Evolutionary conservation across 2,329 filamentous ascomycete species (phyloP).

Genomic region (Colletotrichum sp.): DNA sequence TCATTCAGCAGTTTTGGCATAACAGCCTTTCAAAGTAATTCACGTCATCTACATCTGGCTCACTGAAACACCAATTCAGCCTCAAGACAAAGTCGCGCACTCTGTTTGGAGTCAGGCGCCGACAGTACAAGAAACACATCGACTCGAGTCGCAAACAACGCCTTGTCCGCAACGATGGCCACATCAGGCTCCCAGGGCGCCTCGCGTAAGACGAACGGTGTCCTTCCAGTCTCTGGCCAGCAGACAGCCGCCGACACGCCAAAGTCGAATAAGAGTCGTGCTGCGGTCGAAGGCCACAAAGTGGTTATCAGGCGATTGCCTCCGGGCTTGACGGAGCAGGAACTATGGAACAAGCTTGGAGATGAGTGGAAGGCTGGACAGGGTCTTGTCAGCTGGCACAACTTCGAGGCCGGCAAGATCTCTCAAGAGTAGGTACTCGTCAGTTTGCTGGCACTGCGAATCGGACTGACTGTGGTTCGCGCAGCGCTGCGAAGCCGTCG

Average conservation of each 20-base stretch:
- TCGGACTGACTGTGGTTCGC: not conserved
- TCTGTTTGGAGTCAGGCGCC: not conserved
- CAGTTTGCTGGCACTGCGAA: not conserved
- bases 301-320: conserved; percentile 84
- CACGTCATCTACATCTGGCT: not conserved
- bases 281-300: conserved; percentile 73
- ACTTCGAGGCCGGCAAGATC: conserved; percentile 71
- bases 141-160: not conserved
- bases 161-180: conserved; percentile 2
- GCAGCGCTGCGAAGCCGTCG: conserved; percentile 83
- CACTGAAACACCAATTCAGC: not conserved
- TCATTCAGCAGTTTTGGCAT: not conserved
- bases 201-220: conserved; percentile 53
- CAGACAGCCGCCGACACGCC: conserved; percentile 45
- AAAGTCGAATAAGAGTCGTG: conserved; percentile 51
- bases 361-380: conserved; percentile 81
- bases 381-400: conserved; percentile 85
- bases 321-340: conserved; percentile 80
- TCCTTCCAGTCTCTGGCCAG: conserved; percentile 53
- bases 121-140: not conserved
- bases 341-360: conserved; percentile 76
- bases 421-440: conserved; percentile 75
- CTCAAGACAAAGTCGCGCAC: conserved; percentile 1
- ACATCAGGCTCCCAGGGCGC: conserved; percentile 6
- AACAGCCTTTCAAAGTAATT: not conserved